Conservation (phyloP, 768 basidiomycete genomes). For the Cytidiella melzeri region DNA sequence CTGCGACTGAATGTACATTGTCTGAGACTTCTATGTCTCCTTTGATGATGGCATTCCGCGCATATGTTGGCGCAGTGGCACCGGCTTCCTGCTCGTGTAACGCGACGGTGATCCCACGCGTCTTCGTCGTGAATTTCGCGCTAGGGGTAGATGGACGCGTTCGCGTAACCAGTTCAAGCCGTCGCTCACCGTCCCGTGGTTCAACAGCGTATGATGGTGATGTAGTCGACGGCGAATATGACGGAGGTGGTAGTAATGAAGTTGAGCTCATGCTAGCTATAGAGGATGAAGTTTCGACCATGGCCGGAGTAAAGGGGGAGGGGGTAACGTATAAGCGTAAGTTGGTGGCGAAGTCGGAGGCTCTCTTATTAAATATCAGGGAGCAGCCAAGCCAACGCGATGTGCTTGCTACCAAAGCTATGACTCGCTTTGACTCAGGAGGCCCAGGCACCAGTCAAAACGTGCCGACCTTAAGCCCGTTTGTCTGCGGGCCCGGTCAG, state of each 20-base stretch:
- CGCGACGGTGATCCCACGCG: constrained; percentile 35
- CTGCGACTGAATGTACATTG: constrained; percentile 34
- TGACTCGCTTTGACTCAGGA: too few species aligned
- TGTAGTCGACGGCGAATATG: constrained; percentile 47
- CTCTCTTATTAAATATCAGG: too few species aligned
- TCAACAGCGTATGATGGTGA: constrained; percentile 54
- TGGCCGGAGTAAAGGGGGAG: neutral
- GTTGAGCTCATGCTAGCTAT: neutral
- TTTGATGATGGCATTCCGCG: constrained; percentile 33
- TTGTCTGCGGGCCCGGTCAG: too few species aligned
- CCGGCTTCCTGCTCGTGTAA: constrained; percentile 42
- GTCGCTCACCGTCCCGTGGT: constrained; percentile 45
- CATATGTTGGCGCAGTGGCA: constrained; percentile 36
- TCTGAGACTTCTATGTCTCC: constrained; percentile 40
- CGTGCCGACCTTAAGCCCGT: too few species aligned
- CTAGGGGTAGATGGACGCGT: constrained; percentile 20
- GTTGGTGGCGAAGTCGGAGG: too few species aligned
- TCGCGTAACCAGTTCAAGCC: constrained; percentile 35
- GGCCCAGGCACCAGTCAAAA: too few species aligned
- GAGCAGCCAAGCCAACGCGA: too few species aligned
- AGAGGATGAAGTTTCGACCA: neutral
- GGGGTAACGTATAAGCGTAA: too few species aligned
- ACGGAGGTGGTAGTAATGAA: constrained; percentile 31
- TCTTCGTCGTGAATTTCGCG: constrained; percentile 35
- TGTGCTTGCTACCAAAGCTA: too few species aligned